These are phyloP conservation scores for Acer negundo DNA, from an alignment of 345 rosid species.

Conservation along the genomic window DNA sequence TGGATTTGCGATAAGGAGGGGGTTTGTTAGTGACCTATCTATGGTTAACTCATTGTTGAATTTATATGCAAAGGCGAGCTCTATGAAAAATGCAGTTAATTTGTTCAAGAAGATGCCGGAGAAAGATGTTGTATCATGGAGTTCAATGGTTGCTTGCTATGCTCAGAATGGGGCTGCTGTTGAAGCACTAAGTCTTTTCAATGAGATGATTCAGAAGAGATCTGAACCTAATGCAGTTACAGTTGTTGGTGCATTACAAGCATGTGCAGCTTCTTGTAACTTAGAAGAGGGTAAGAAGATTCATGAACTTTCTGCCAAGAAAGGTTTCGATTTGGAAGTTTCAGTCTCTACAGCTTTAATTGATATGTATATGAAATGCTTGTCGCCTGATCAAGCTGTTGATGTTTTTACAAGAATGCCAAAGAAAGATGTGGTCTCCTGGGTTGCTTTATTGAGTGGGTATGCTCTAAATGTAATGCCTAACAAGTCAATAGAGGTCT, in stretches of 20 bases:
- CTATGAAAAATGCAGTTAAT: constrained; percentile 31
- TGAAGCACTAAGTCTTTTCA: constrained; percentile 41
- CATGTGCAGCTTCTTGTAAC: constrained; percentile 46
- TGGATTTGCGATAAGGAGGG: constrained; percentile 45
- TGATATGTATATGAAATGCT: constrained; percentile 67
- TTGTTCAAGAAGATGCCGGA: constrained; percentile 42
- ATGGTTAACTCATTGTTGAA: constrained; percentile 48
- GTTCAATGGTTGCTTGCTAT: constrained; percentile 49
- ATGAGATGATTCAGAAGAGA: constrained; percentile 44
- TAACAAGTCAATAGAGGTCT: constrained; percentile 39
- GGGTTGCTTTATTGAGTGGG: constrained; percentile 61
- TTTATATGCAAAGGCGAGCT: constrained; percentile 47
- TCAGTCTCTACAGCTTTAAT: constrained; percentile 55
- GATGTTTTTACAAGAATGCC: constrained; percentile 50
- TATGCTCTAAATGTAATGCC: constrained; percentile 53
- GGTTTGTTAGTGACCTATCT: constrained; percentile 36
- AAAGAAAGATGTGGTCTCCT: constrained; percentile 55
- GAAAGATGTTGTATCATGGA: constrained; percentile 62
- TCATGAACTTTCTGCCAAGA: constrained; percentile 45
- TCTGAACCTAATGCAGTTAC: constrained; percentile 44
- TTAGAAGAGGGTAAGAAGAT: constrained; percentile 47
- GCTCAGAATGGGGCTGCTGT: constrained; percentile 38
- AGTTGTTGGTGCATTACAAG: constrained; percentile 44
- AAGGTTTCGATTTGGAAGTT: constrained; percentile 40
- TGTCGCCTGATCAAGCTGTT: constrained; percentile 45